Conservation (phyloP, 1,284 basidiomycete species). For the Austroboletus olivaceoglutinosus region DNA sequence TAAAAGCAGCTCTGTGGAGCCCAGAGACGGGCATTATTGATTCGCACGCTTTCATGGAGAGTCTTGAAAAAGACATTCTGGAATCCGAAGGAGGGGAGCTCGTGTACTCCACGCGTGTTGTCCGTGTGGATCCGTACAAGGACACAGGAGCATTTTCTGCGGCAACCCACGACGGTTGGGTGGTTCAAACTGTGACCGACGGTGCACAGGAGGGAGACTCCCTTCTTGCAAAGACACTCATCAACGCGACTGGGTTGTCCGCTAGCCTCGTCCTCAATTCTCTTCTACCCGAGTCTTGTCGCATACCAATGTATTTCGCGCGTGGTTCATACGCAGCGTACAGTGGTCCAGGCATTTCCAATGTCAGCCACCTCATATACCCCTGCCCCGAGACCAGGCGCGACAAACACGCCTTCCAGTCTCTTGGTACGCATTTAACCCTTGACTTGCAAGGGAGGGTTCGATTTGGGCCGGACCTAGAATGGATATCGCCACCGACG, state of each 20-base stretch:
- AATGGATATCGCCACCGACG: conserved; percentile 70
- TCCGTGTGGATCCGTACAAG: conserved; percentile 75
- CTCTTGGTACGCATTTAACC: conserved; percentile 88
- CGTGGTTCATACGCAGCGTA: conserved; percentile 88
- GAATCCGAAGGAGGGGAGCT: conserved; percentile 73
- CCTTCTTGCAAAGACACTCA: conserved; percentile 79
- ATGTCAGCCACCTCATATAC: conserved; percentile 81
- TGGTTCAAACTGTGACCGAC: conserved; percentile 63
- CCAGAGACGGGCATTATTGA: conserved; percentile 92
- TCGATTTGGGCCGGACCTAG: conserved; percentile 91
- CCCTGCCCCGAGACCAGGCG: conserved; percentile 74
- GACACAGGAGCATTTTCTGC: conserved; percentile 22
- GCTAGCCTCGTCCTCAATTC: conserved; percentile 71
- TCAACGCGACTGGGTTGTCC: conserved; percentile 88
- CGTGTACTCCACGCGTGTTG: conserved; percentile 80
- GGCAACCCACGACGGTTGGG: conserved; percentile 58
- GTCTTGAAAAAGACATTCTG: conserved; percentile 74
- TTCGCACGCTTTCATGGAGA: conserved; percentile 79
- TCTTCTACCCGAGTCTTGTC: conserved; percentile 53
- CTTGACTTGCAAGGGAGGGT: conserved; percentile 86
- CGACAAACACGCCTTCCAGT: conserved; percentile 64
- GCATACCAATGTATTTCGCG: conserved; percentile 71
- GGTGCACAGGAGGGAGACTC: conserved; percentile 55
- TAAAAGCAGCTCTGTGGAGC: conserved; percentile 76
- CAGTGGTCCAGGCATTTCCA: conserved; percentile 66